A percentile compares a stretch with the other conserved stretches of the same genome.
phyloP scores from a whole-genome alignment of 495 filamentous ascomycete species.

The Hyaloscypha variabilis region DNA sequence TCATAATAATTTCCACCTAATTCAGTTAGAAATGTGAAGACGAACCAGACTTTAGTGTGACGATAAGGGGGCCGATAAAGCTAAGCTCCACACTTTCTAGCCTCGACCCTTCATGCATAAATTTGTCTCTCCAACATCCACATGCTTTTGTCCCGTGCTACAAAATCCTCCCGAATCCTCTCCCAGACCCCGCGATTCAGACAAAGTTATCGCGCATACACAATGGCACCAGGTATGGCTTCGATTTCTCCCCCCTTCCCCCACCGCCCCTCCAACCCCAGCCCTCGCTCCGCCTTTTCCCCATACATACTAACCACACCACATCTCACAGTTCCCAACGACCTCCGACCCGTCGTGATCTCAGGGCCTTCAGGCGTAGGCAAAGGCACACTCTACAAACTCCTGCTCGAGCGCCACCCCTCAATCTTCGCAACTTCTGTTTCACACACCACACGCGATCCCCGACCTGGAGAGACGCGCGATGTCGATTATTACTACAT shows the following conservation, averaged over 20 bases:
- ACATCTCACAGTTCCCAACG: conserved; percentile 30
- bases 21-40: not conserved
- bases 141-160: conserved; percentile 24
- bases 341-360: conserved; percentile 74
- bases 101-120: not conserved
- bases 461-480: conserved; percentile 74
- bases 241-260: conserved; percentile 8
- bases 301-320: conserved; percentile 25
- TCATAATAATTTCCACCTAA: not conserved
- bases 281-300: not conserved
- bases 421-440: conserved; percentile 80
- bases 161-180: conserved; percentile 13
- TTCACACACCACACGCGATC: conserved; percentile 82
- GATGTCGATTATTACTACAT: conserved; percentile 85
- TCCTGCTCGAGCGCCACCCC: conserved; percentile 67
- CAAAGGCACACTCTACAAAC: conserved; percentile 83
- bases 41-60: not conserved
- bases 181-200: conserved; percentile 5
- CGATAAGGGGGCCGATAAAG: conserved; percentile 18
- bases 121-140: not conserved
- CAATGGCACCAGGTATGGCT: conserved; percentile 49
- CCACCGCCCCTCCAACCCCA: conserved; percentile 6
- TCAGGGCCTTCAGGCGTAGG: conserved; percentile 86
- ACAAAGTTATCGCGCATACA: conserved; percentile 24
- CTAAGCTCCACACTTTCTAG: not conserved